Base-by-base conservation (phyloP, 2,329 filamentous ascomycete genomes). In the Davidsoniella eucalypti region DNA sequence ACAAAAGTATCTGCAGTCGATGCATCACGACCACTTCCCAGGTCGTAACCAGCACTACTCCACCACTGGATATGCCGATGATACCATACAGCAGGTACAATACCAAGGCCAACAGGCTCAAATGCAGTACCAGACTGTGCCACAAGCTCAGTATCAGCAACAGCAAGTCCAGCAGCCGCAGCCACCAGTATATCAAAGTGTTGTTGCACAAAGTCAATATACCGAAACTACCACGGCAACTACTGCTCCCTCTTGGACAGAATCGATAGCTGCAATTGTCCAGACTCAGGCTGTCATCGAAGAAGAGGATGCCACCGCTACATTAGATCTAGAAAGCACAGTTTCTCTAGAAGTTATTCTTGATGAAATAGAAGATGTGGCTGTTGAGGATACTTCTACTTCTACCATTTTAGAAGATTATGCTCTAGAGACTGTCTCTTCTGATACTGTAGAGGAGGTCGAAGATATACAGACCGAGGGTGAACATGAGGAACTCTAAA, bases 71-170 rank as follows among this genome's bases (percentile, higher is more conserved):
- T 26, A 46, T 25, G 7, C 49, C 7, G 26, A 44, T 39, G 17
- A 17, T 26, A 10, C 25, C 44, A 49, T 6, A 40, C 49, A 18
- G 68, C 64, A 5, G 58, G 62, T 2, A 65, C 61, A 1, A 57
- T 61, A 47, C 59, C 62, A 21, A 59, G 64, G 54, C 25, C 44
- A 47, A 47, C 44, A 42, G 21, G 37, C 29, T 23, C 41, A 47
- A 8, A 64, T 59, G 6, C 56, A 61, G 16, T 40, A 45, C 18
- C 49, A 51, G 12, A 50, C 42, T 12, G 44, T 40, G n/a, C 40
- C 36, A 2, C 45, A 41, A 14, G 23, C 38, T 18, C 48, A 51
- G 25, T 38, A 38, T 21, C 40, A 42, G 12, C 47, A 44, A 23
- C 39, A 23, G 10, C 44, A 39, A 25, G 18, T 8, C 12, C 37